Evolutionary conservation across 345 rosid genomes (phyloP).

Genomic region (Murraya koenigii): DNA sequence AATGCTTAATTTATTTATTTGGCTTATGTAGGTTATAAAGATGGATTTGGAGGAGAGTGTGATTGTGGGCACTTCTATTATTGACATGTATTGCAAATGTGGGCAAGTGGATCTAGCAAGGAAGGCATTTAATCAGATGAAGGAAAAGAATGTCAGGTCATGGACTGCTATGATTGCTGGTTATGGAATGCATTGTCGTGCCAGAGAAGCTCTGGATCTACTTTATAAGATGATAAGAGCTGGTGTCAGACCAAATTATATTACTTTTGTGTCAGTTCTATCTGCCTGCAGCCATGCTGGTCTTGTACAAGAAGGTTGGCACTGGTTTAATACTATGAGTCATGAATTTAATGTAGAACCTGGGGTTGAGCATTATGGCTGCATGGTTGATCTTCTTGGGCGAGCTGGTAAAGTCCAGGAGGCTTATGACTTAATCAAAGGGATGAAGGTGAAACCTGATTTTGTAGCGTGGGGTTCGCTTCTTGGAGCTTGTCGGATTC

Average conservation of each 20-base stretch:
- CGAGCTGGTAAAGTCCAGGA: conserved; percentile 64
- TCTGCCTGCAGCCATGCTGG: conserved; percentile 89
- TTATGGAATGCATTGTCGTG: conserved; percentile 82
- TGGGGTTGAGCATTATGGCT: conserved; percentile 79
- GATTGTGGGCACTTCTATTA: conserved; percentile 60
- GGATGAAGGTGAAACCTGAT: conserved; percentile 82
- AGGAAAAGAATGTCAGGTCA: conserved; percentile 69
- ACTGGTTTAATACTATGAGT: conserved; percentile 69
- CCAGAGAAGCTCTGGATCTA: conserved; percentile 67
- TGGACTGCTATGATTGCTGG: conserved; percentile 92
- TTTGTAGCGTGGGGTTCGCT: conserved; percentile 79
- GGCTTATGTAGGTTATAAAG: conserved; percentile 57
- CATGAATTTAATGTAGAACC: conserved; percentile 59
- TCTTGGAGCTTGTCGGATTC: conserved; percentile 82
- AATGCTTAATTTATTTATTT: conserved; percentile 8
- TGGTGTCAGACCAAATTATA: conserved; percentile 67
- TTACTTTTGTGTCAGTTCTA: conserved; percentile 78
- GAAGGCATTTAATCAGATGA: conserved; percentile 59
- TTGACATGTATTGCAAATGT: conserved; percentile 91
- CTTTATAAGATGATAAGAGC: conserved; percentile 59
- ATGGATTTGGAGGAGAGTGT: conserved; percentile 67
- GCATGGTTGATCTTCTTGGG: conserved; percentile 94
- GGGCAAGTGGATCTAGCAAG: conserved; percentile 71
- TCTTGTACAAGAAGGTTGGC: conserved; percentile 73
- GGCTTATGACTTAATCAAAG: conserved; percentile 64